These are phyloP conservation scores for Alternaria sp. DNA, from an alignment of 2,329 filamentous ascomycete species.

Conservation along the genomic window DNA sequence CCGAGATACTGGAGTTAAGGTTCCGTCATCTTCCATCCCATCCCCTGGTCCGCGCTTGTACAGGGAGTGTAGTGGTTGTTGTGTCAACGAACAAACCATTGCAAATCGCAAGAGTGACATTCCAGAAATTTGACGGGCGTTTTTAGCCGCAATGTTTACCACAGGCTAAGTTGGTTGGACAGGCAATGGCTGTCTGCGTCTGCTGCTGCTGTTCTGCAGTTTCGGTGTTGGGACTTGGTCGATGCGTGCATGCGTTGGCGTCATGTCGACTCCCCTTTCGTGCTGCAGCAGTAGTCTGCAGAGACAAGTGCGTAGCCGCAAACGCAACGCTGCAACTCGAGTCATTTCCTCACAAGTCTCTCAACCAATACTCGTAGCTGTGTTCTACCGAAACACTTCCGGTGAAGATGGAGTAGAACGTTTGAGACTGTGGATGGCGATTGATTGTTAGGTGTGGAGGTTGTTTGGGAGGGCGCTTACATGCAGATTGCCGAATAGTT, in stretches of 20 bases:
- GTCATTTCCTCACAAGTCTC: conserved; percentile 19
- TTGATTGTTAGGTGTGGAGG: conserved; percentile 2
- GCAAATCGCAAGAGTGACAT: background rate
- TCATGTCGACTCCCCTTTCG: conserved; percentile 36
- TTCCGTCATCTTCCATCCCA: background rate
- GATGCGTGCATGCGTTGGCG: conserved; percentile 37
- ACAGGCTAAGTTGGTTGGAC: conserved; percentile 33
- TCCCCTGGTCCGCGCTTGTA: background rate
- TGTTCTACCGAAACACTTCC: background rate
- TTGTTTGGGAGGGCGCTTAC: conserved; percentile 25
- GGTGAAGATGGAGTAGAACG: conserved; percentile 1
- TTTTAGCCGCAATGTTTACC: conserved; percentile 10
- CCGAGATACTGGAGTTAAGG: background rate
- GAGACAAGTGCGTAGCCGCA: conserved; percentile 21
- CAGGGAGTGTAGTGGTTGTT: background rate
- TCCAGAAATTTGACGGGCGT: background rate
- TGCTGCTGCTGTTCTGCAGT: background rate
- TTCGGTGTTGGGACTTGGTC: conserved; percentile 24
- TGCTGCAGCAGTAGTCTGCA: conserved; percentile 28
- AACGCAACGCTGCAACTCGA: conserved; percentile 21
- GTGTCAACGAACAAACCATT: background rate
- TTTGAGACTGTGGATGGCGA: background rate
- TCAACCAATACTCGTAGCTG: conserved; percentile 4
- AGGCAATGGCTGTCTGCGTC: conserved; percentile 4
- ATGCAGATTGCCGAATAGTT: conserved; percentile 18